Base-by-base conservation (phyloP, 306 rosid species). In the Dicorynia guianensis region DNA sequence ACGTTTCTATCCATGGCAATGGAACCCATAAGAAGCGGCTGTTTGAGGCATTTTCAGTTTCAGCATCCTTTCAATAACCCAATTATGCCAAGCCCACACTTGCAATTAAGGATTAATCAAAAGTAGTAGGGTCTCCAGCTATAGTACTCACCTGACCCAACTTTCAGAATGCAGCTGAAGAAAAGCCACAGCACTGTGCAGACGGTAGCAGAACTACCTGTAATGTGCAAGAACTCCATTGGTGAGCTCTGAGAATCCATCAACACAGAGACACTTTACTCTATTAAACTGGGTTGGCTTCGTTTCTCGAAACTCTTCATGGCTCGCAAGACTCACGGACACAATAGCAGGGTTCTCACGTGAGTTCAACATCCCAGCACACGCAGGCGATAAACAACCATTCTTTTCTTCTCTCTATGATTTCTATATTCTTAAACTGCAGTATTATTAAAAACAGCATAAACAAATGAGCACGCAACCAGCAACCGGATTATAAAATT, bases 341-440 rank as follows among this genome's bases (percentile, higher is more conserved):
- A 83, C 68, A 3, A 4, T 69, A 64, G 19, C 84, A 79, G 87
- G 40, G 63, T 54, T 58, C 43, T 76, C 84, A 83, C 87, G 79
- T 75, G 87, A 76, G 76, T 52, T 62, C 68, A 69, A 25, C 30
- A 25, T 72, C 72, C 39, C 83, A 58, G 60, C 33, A 42, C 43
- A 34, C 62, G n/a, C 55, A 55, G 11, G 25, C 75, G 46, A 72
- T 42, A 65, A 69, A 75, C 69, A 81, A 76, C 81, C 81, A 76
- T 81, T 70, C 78, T 76, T 81, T 63, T 71, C 72, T 10, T 47
- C 53, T 70, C 85, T 81, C 85, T 81, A 81, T 76, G 81, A 69
- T 65, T 65, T 75, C 73, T 81, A 76, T 81, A 71, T 47, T 76
- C 75, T 46, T 40, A 57, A 71, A 15, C 85, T 81, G 78, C 81